Evolutionary conservation across 305 asterid species (phyloP), one percentile per base, ranked within the genome.

Genomic region (Rubia tinctorum): DNA sequence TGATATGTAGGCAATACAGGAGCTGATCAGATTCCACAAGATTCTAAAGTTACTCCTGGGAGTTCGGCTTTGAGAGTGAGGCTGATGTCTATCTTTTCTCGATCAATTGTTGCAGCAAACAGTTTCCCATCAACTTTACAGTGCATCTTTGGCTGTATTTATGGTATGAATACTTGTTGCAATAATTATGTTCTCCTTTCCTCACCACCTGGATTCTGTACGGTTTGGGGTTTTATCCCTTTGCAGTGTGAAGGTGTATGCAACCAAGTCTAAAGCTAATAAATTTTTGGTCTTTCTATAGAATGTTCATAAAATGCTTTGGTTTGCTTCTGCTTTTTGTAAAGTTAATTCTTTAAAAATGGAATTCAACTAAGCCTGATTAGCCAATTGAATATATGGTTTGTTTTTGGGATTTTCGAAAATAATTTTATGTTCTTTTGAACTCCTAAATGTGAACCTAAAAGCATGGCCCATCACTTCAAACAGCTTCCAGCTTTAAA

Each of bases 141-240:
- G 83, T 95, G 98, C 88, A 95, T 95, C 76, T 92, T 95, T 81
- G 88, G 97, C 75, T 95, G 97, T 84, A 84, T 92, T 70, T 95
- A 88, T 68, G 99, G 99, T 93, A 85, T 65, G 73, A 73, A 55
- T 71, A 15, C 45, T 63, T 37, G 44, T 66, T 65, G 37, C 67
- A 25, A 39, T 53, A 12, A 55, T 23, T 18, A 14, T 43, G 1
- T n/a, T 58, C 11, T 55, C 20, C 30, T 6, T 66, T 56, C n/a
- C n/a, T 53, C 18, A 22, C 23, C 49, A 47, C 20, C 20, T n/a
- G 23, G 60, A 20, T 12, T 56, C 37, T 27, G 18, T 34, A n/a
- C 5, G 42, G 7, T 20, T 7, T 23, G 43, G 59, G 11, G 3
- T 68, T 13, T 44, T 67, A 44, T 23, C 39, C 7, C 5, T 12